Conservation (phyloP, 257 asterid species). For the Leonotis leonurus region DNA sequence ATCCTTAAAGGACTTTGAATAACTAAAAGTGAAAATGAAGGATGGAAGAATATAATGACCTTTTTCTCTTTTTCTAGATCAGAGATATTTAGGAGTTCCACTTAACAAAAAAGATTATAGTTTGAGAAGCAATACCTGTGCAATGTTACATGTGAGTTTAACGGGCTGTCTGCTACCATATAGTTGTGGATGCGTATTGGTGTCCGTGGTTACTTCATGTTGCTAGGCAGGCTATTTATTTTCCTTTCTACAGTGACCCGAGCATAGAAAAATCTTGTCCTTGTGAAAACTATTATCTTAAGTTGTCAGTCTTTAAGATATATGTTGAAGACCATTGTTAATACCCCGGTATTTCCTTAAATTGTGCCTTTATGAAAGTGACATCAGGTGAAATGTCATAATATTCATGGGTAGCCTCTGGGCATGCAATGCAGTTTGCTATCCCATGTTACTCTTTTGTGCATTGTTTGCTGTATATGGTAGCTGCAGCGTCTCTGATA, state of each 20-base stretch:
- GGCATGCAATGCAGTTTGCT: background rate
- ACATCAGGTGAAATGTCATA: slow-evolving; percentile 1
- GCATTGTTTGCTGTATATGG: background rate
- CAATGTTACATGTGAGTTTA: background rate
- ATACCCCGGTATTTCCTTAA: background rate
- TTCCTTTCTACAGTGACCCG: background rate
- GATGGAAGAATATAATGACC: background rate
- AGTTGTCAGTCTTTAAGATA: background rate
- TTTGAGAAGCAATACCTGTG: background rate
- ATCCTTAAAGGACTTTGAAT: background rate
- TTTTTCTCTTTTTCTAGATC: background rate
- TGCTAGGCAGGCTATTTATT: background rate
- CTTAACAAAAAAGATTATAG: background rate
- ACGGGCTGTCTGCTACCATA: background rate
- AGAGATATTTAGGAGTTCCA: background rate
- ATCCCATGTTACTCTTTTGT: background rate
- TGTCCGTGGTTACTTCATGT: background rate
- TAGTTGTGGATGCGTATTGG: slow-evolving; percentile 2
- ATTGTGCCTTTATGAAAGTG: background rate
- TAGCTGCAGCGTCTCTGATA: background rate
- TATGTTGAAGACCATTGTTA: background rate
- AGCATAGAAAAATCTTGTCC: background rate
- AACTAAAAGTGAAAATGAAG: too few relatives aligned
- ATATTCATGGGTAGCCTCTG: background rate
- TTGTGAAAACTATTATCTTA: background rate